Conservation (phyloP, 176 grass and related monocot species). For the Zea luxurians region DNA sequence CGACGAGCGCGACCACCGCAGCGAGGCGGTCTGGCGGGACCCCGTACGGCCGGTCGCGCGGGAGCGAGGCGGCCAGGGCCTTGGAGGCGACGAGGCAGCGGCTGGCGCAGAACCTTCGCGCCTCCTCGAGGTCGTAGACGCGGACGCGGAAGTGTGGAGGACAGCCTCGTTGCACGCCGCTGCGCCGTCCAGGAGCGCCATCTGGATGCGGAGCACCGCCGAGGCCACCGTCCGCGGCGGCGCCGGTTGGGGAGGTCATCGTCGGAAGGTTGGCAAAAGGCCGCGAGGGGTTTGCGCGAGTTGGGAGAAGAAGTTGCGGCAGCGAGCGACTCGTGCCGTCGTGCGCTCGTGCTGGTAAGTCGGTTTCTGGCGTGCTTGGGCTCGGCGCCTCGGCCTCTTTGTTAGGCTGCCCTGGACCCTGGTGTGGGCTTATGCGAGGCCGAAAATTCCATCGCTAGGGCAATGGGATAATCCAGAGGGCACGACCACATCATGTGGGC, state of each 20-base stretch:
- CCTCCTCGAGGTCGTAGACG: slow-evolving; percentile 90
- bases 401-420: background rate
- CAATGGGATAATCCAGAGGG: too few relatives aligned
- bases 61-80: slow-evolving; percentile 49
- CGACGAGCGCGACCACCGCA: slow-evolving; percentile 46
- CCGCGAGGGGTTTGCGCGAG: background rate
- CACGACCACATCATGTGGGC: too few relatives aligned
- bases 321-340: background rate
- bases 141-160: slow-evolving; percentile 38
- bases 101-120: slow-evolving; percentile 74
- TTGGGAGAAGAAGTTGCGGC: background rate
- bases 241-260: slow-evolving; percentile 5
- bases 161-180: slow-evolving; percentile 44
- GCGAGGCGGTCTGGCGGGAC: slow-evolving; percentile 40
- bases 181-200: slow-evolving; percentile 60
- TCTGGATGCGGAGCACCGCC: slow-evolving; percentile 55
- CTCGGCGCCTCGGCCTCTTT: background rate
- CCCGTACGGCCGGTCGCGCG: slow-evolving; percentile 33
- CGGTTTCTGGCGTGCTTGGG: background rate
- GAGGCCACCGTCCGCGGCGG: slow-evolving; percentile 33
- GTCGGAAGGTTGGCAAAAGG: background rate
- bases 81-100: slow-evolving; percentile 59
- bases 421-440: background rate
- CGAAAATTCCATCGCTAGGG: too few relatives aligned
- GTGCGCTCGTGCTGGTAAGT: background rate